Base-by-base conservation (phyloP, 352 stramenopile species). In the Pilasporangium apinafurcum region DNA sequence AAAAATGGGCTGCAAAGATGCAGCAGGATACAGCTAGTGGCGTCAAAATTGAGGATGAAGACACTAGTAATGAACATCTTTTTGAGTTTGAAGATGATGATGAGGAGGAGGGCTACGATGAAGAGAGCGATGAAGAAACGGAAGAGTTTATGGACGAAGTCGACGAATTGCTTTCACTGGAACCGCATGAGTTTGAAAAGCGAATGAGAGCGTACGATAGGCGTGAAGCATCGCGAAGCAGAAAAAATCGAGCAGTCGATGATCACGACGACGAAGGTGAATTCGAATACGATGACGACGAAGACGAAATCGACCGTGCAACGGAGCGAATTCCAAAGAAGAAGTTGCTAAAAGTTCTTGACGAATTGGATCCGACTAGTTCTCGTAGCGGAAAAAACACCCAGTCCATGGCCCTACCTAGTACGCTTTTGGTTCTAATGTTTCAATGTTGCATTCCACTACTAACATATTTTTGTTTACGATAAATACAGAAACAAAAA, bases 141-240 rank as follows among this genome's bases (percentile, higher is more conserved):
- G 48, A 85, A 27, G 61, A 80, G 51, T 86, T 92, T 37, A 39
- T 91, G 27, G 66, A 80, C 27, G 75, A 81, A 40, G 74, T 83
- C 2, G 76, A 91, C 32, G 67, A 88, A 22, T 53, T 91, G 8
- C 86, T 91, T 27, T 40, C 48, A 17, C 45, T 91, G 14, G 74
- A 56, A 8, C 68, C 73, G 7, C 49, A 67, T 10, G 68, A 80
- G 40, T 91, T 91, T 24, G 73, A 80, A 51, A 74, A 64, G 38
- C 64, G 68, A 24, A 84, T 80, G 66, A 52, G 64, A 33, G 61
- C 55, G 18, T 68, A 59, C 17, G 69, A 79, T 29, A 67, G 70
- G 46, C 62, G 59, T 31, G 50, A 75, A 17, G 57, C 52, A 48
- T 16, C 36, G 35, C 8, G 56, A 41, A 4, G 54, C 53, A 2